A percentile compares a stretch with the other conserved stretches of the same genome.
Evolutionary conservation across 1,139 yeast genomes (phyloP).

Genomic region (Pichia sp.): DNA sequence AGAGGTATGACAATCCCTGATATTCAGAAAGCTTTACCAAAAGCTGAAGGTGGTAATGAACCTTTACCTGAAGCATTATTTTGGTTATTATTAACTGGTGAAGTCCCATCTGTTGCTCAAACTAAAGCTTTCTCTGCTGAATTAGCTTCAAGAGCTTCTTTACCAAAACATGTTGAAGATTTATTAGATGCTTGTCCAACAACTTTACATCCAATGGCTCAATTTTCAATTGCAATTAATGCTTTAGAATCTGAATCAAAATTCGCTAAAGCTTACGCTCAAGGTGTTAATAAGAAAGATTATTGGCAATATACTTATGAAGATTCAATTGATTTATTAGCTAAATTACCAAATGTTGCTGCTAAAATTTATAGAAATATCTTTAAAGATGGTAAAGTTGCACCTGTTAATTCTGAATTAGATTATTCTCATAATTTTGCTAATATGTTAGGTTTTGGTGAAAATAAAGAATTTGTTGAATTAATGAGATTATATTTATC

Average conservation of each 20-base stretch:
- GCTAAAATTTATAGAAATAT: constrained; percentile 91
- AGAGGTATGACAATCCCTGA: constrained; percentile 98
- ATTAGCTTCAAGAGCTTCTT: constrained; percentile 74
- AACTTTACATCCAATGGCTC: constrained; percentile 95
- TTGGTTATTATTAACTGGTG: constrained; percentile 89
- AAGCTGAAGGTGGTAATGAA: constrained; percentile 79
- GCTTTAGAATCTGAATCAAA: constrained; percentile 86
- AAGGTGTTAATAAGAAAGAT: constrained; percentile 78
- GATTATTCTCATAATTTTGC: constrained; percentile 95
- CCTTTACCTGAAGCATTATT: constrained; percentile 89
- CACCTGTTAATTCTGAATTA: constrained; percentile 60
- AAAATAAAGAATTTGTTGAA: constrained; percentile 75
- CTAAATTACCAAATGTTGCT: constrained; percentile 87
- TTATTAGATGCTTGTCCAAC: constrained; percentile 78
- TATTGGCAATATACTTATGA: constrained; percentile 93
- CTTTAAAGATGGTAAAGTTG: constrained; percentile 79
- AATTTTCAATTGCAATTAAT: constrained; percentile 85
- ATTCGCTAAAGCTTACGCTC: constrained; percentile 86
- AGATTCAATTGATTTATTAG: constrained; percentile 81
- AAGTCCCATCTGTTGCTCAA: constrained; percentile 74
- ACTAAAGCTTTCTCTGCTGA: constrained; percentile 71
- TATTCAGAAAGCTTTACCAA: constrained; percentile 86
- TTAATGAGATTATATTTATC: constrained; percentile 89
- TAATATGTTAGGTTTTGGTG: constrained; percentile 72
- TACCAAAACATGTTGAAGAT: constrained; percentile 82